Conservation (phyloP, 768 basidiomycete genomes). For the Collybia mongolica region DNA sequence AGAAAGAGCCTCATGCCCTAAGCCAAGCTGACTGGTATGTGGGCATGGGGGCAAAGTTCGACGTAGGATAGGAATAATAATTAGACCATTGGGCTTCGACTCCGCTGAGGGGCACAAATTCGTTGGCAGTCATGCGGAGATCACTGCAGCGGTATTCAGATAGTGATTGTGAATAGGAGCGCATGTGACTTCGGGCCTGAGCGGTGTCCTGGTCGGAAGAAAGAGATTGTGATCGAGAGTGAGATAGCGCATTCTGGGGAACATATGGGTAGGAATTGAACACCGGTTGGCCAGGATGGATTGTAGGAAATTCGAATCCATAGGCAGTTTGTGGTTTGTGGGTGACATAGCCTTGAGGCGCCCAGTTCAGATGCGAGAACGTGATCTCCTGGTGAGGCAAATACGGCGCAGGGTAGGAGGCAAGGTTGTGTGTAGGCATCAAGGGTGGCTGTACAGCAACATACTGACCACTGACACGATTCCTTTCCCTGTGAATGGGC, state of each 20-base stretch:
- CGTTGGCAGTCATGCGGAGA: constrained; percentile 39
- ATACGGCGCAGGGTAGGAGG: constrained; percentile 34
- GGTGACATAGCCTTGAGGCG: constrained; percentile 29
- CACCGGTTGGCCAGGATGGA: constrained; percentile 28
- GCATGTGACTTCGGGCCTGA: constrained; percentile 46
- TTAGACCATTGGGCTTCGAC: constrained; percentile 42
- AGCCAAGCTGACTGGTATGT: constrained; percentile 51
- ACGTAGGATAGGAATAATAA: constrained; percentile 40
- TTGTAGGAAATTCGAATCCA: constrained; percentile 32
- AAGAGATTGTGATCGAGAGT: constrained; percentile 57
- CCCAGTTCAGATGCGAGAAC: constrained; percentile 40
- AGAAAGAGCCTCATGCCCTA: constrained; percentile 33
- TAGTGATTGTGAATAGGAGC: constrained; percentile 59
- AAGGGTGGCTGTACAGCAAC: constrained; percentile 60
- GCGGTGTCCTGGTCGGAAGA: constrained; percentile 52
- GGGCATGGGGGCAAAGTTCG: constrained; percentile 41
- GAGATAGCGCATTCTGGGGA: constrained; percentile 35
- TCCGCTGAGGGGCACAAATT: constrained; percentile 35
- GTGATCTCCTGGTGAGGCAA: constrained; percentile 30
- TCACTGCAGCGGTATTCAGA: constrained; percentile 55
- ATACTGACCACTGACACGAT: constrained; percentile 55
- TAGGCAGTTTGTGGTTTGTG: constrained; percentile 38
- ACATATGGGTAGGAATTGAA: constrained; percentile 39
- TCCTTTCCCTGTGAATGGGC: constrained; percentile 58
- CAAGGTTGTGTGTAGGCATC: constrained; percentile 25